Percentiles rank a stretch among this genome's conserved stretches.
Conservation (phyloP, 1,284 basidiomycete species). For the Pseudozyma thailandica region DNA sequence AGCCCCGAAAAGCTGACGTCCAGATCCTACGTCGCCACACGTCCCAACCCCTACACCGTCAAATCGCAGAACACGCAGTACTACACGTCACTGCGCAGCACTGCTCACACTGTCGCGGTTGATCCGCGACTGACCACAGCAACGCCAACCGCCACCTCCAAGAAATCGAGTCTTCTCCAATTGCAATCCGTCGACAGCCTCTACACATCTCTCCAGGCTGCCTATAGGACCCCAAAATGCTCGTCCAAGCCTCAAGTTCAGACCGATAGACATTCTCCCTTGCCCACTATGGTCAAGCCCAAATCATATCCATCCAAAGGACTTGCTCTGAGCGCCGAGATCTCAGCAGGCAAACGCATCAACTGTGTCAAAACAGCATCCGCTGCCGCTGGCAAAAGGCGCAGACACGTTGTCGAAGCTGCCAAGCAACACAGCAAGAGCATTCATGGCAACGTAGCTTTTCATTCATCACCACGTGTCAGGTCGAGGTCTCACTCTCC, state of each 20-base stretch:
- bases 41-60: constrained; percentile 34
- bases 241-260: constrained; percentile 19
- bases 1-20: constrained; percentile 22
- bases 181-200: constrained; percentile 6
- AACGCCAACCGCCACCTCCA: not conserved
- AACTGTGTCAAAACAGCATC: constrained; percentile 2
- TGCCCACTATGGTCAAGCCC: constrained; percentile 40
- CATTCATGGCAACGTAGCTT: not conserved
- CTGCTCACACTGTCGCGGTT: not conserved
- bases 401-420: constrained; percentile 5
- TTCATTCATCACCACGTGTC: not conserved
- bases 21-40: constrained; percentile 29
- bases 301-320: constrained; percentile 20
- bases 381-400: constrained; percentile 13
- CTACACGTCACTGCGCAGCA: constrained; percentile 24
- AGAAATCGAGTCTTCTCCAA: not conserved
- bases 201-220: constrained; percentile 31
- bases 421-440: constrained; percentile 16
- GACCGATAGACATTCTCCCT: not conserved
- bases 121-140: constrained; percentile 10
- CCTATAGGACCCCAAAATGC: constrained; percentile 24
- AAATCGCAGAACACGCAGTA: constrained; percentile 31
- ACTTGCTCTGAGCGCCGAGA: constrained; percentile 11
- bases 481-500: constrained; percentile 2
- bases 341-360: constrained; percentile 10